Base-by-base conservation (phyloP, 257 asterid species). In the Solanum sejunctum region DNA sequence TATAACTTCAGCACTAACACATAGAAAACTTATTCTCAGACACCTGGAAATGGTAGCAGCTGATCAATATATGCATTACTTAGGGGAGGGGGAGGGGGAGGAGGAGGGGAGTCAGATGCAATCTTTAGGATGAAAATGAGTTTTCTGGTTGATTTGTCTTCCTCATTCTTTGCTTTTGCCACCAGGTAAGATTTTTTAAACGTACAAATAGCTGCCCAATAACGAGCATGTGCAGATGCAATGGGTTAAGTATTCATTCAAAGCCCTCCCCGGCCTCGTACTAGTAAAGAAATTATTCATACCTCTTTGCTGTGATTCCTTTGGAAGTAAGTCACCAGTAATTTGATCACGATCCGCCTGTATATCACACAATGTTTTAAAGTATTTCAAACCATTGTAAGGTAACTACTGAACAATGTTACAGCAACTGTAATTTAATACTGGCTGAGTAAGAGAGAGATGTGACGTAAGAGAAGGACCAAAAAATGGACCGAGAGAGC, bases 221-320 rank as follows among this genome's bases (percentile, higher is more conserved):
- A 67, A 67, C 51, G 8, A 67, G 77, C 77, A 67, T 36, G 13
- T 36, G 43, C 8, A 16, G 49, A 36, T 36, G 47, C 49, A 23
- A 75, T n/a, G n/a, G 39, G 57, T 43, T n/a, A 72, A 72, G 80
- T 75, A 47, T 12, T 75, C 82, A 47, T 54, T 16, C 45, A 75
- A 75, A 75, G 23, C 82, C 45, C 23, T 75, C 61, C 60, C 82
- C 9, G 23, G 23, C 36, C 45, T 75, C 9, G 32, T 72, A 75
- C 61, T 75, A 13, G 64, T 78, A 52, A 52, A 54, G 47, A 80
- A 66, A 87, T 72, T 28, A 82, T 3, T 10, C 85, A 39, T 84
- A 97, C 99, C 98, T 97, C 99, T 91, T 93, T 95, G 92, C 98
- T 97, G 91, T 97, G 98, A 89, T 95, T 95, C 90, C 95, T 92